Evolutionary conservation across 140 eudicot species (phyloP).

Genomic region (Cichorium intybus): DNA sequence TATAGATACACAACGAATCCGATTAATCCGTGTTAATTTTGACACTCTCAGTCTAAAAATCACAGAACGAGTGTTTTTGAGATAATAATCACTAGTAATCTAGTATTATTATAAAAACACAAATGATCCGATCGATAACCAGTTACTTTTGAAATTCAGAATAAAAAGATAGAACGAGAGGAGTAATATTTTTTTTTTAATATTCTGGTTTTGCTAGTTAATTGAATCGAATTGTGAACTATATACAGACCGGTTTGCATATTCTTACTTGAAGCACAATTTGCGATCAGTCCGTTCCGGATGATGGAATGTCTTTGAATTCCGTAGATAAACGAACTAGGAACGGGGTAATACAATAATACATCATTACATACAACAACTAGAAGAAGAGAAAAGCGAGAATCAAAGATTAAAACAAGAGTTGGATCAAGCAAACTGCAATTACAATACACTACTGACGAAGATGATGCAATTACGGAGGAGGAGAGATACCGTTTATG

Average conservation of each 20-base stretch:
- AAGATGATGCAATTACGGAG: constrained; percentile 39
- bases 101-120: no score
- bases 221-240: not conserved
- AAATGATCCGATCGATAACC: no score
- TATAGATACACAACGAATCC: not conserved
- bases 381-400: constrained; percentile 47
- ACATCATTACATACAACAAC: not conserved
- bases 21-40: not conserved
- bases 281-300: constrained; percentile 42
- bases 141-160: no score
- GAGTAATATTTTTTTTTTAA: not conserved
- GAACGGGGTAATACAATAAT: constrained; percentile 53
- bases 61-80: no score
- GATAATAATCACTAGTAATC: not conserved
- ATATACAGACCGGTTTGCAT: constrained; percentile 65
- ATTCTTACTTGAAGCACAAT: constrained; percentile 54
- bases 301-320: constrained; percentile 40
- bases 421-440: constrained; percentile 34
- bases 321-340: constrained; percentile 44
- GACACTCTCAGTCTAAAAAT: constrained; percentile 13
- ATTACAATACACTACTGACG: constrained; percentile 42
- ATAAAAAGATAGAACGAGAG: no score
- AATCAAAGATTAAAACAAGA: constrained; percentile 45
- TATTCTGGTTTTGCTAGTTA: constrained; percentile 11
- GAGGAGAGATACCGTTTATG: constrained; percentile 39